phyloP scores from a whole-genome alignment of 2,329 filamentous ascomycete species.

The Aurifilum marmelostoma region DNA sequence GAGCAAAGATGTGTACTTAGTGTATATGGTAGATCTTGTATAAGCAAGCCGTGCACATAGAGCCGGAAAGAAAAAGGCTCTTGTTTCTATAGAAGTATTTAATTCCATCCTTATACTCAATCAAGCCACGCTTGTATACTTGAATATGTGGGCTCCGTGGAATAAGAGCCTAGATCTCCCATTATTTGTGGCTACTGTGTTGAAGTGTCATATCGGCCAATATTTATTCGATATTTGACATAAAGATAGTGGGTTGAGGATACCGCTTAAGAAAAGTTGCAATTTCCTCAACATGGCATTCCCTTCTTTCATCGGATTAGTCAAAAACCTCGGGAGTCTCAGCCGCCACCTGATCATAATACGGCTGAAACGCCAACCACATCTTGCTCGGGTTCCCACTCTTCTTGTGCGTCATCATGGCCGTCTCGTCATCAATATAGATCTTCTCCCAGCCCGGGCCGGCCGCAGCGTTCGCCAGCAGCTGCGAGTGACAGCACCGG shows the following conservation, averaged over 20 bases:
- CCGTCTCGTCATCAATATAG: constrained; percentile 42
- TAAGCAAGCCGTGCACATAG: too few relatives aligned
- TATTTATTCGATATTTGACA: too few relatives aligned
- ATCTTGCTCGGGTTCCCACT: constrained; percentile 8
- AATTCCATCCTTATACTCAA: too few relatives aligned
- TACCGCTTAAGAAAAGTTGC: background rate
- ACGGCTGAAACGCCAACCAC: constrained; percentile 18
- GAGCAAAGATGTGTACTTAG: too few relatives aligned
- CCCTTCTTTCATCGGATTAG: background rate
- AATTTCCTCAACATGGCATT: background rate
- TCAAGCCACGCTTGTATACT: too few relatives aligned
- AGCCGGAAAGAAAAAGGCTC: too few relatives aligned
- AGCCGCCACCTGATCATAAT: constrained; percentile 4
- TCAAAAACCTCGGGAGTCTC: background rate
- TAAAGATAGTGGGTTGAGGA: background rate
- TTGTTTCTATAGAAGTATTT: too few relatives aligned
- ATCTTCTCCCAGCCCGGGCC: constrained; percentile 36
- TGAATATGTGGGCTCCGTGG: too few relatives aligned
- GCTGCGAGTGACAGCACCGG: constrained; percentile 13
- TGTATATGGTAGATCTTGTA: too few relatives aligned
- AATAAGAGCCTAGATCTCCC: too few relatives aligned
- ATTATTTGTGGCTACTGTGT: too few relatives aligned
- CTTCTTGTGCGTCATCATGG: constrained; percentile 24
- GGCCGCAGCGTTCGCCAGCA: constrained; percentile 11
- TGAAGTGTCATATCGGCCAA: too few relatives aligned